Evolutionary conservation across 768 basidiomycete genomes (phyloP), one percentile per base, ranked within the genome.

Genomic region (Gloeostereum incarnatum): DNA sequence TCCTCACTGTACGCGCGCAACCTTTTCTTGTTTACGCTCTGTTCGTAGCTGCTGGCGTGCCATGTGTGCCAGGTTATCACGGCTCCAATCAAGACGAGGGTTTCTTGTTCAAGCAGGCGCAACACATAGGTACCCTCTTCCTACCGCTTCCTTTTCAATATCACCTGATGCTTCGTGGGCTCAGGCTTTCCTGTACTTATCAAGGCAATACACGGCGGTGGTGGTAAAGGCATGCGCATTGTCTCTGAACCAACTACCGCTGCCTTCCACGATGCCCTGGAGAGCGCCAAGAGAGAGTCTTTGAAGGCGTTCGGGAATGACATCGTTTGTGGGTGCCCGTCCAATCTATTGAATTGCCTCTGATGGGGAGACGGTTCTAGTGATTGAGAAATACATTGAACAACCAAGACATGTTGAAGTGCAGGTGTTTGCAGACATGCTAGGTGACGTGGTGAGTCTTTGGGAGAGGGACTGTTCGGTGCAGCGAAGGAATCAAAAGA

Each of bases 401-500:
- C 76, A 75, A 11, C 91, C 92, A 13, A 71, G 92, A 43, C 92
- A 94, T 53, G 78, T 97, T 21, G 93, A 97, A 52, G 91, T 97
- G 3, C 92, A 97, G 56, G 81, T 96, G 4, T 96, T 97, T 53
- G 89, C 87, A 9, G 93, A 96, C 61, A 68, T 60, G 6, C 58
- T 66, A 20, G 90, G 89, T n/a, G 73, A 70, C 32, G 81, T 75
- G 3, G 83, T 94, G n/a, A 89, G 87, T 51, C 67, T 94, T n/a
- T 96, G 90, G 87, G 93, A 96, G 58, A 69, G 91, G 35, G 91
- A 93, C 52, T 93, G 88, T 51, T 90, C 87, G 1, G 90, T 93
- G 5, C 90, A 93, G 58, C 63, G 89, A 49, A 64, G 90, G 38
- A 94, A 94, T 50, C 92, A 97, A 66, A 97, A 96, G 71, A 89